Evolutionary conservation across 805 yeast genomes (phyloP), one percentile per base, ranked within the genome.

Genomic region (Starmerella etchellsii): DNA sequence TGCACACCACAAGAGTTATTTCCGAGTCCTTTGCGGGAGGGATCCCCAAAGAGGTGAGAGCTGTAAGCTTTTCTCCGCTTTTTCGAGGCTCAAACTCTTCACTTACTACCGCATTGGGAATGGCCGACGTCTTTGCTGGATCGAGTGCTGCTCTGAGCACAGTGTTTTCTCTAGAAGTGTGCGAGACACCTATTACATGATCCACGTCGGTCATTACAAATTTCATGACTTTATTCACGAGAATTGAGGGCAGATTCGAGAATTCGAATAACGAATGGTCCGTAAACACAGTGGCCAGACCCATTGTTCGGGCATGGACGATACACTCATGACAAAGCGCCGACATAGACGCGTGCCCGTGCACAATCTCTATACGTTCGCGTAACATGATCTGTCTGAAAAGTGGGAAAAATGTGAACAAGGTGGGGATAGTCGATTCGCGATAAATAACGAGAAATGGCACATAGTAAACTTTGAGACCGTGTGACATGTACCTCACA

Each of bases 181-280:
- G 91, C 3, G 94, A 81, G 2, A 91, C 99, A 60, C 96, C 83
- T n/a, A 91, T 88, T 34, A 82, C 84, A 57, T 88, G 88, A 43
- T 94, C 95, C 4, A 85, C 76, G 53, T 84, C 94, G 30, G 81
- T 78, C 42, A 84, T 60, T 0, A 94, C 75, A 62, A 85, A 91
- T 52, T 81, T 81, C 47, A 91, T 63, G 4, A 81, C 60, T 59
- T 91, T 91, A 60, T 91, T 91, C 15, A 93, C 94, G 49, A 85
- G 61, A 25, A 88, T 82, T 5, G 87, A 73, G 4, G 79, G 79
- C 2, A 85, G 73, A 51, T 81, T 87, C 1, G 91, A 81, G 63
- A 91, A 91, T 1, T 97, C 98, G 64, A 85, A 88, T 26, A 91
- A 63, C 0, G 97, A 88, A 57, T 91, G 99, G 57, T 91, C 99